phyloP scores from a whole-genome alignment of 2,329 filamentous ascomycete species.

The Paecilomyces dactylethromorphus region DNA sequence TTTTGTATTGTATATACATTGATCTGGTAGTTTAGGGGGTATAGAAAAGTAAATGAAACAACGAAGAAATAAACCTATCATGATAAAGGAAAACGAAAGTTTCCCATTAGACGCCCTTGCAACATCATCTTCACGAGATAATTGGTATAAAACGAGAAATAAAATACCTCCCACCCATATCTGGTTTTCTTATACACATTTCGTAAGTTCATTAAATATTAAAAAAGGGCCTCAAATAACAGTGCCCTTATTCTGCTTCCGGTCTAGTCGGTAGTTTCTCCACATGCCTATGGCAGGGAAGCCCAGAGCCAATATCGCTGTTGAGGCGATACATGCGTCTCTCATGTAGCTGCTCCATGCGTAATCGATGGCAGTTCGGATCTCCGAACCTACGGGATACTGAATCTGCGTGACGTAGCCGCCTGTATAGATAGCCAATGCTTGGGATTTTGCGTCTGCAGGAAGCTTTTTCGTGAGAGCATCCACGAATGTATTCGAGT shows the following conservation, averaged over 20 bases:
- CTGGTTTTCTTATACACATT: not conserved
- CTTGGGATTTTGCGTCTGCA: constrained; percentile 10
- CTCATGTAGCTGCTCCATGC: constrained; percentile 26
- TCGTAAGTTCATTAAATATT: not conserved
- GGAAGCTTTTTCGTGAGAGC: constrained; percentile 10
- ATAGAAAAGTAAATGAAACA: not conserved
- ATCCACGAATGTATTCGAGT: constrained; percentile 14
- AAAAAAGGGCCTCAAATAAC: not conserved
- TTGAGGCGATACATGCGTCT: constrained; percentile 20
- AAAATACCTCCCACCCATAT: not conserved
- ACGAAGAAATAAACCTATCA: constrained; percentile 1
- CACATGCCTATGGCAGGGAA: constrained; percentile 19
- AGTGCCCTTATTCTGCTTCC: constrained; percentile 23
- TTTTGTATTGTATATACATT: not conserved
- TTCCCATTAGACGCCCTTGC: not conserved
- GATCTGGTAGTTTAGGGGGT: not conserved
- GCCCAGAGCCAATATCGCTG: constrained; percentile 15
- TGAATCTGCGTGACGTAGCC: constrained; percentile 20
- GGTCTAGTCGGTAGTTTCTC: constrained; percentile 21
- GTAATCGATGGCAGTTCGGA: constrained; percentile 20
- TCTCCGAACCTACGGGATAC: constrained; percentile 18
- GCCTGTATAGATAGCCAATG: constrained; percentile 15
- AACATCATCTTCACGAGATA: not conserved
- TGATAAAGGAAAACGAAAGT: constrained; percentile 4
- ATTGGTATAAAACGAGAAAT: not conserved